These are phyloP conservation scores for Chrysoporthe puriensis DNA, from an alignment of 2,329 filamentous ascomycete species.

Conservation along the genomic window DNA sequence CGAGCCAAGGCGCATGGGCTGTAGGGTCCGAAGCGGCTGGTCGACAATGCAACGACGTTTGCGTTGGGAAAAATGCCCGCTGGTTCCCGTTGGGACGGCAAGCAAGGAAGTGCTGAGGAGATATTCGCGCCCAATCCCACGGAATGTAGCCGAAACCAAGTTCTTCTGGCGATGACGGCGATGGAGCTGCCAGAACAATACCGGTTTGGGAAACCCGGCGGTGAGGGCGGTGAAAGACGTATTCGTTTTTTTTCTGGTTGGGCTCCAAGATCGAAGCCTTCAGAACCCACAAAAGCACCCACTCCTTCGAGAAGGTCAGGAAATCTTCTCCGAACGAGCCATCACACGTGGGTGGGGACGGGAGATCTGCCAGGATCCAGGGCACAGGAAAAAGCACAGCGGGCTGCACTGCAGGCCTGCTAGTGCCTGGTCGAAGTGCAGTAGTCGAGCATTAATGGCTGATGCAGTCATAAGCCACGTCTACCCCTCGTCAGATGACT, in stretches of 20 bases:
- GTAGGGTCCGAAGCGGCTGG: background rate
- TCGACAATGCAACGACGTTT: background rate
- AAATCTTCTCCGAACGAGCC: conserved; percentile 13
- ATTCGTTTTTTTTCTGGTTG: background rate
- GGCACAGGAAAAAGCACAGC: background rate
- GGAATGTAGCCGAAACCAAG: background rate
- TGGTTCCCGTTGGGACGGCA: background rate
- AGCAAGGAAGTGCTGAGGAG: background rate
- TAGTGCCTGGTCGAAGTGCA: background rate
- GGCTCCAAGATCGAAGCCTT: conserved; percentile 4
- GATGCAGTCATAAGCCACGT: background rate
- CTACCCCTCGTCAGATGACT: conserved; percentile 14
- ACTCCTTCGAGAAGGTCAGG: conserved; percentile 20
- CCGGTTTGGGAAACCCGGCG: background rate
- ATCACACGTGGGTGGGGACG: conserved; percentile 9
- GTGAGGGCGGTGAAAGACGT: background rate
- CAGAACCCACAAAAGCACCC: conserved; percentile 12
- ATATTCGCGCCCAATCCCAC: background rate
- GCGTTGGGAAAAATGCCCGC: background rate
- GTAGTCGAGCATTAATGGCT: background rate
- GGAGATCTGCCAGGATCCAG: conserved; percentile 13
- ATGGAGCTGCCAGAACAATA: background rate
- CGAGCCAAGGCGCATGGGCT: too few species aligned
- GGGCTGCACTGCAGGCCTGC: background rate
- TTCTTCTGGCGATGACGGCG: background rate